Evolutionary conservation across 2,329 filamentous ascomycete genomes (phyloP), one percentile per base, ranked within the genome.

Genomic region (Fusarium sp.): DNA sequence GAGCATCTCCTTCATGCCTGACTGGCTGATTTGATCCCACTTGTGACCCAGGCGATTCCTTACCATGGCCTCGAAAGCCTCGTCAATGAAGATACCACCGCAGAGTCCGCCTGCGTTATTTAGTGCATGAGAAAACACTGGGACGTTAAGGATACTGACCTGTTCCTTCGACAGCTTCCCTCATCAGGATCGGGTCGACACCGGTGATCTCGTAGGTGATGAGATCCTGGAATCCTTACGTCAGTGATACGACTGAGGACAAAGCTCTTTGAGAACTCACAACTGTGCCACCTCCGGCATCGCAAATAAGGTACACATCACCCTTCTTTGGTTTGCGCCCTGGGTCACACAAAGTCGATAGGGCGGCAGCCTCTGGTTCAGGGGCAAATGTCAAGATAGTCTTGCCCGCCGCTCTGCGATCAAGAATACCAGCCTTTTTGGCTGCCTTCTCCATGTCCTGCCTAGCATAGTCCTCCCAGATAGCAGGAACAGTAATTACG

Each of bases 211-310:
- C 30, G 17, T 68, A 70, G 25, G 27, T 70, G 7, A 68, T 70
- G 6, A 70, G 25, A 32, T 70, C 68, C 68, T 70, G 11, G 2
- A 27, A 11, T 30, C 7, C 10, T 9, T 64, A 20, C 60, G 54
- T 10, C 27, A 50, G 3, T 20, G 11, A 30, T 4, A 12, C 7
- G 15, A 3, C 6, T 3, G 2, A 7, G 4, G 17, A 4, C 25
- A 11, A 14, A 30, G 4, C 7, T 12, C 11, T 10, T 22, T 32
- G 50, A 10, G 22, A 64, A 60, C 37, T 52, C 43, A 68, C 65
- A 4, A 68, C 68, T 33, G 68, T 70, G 15, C 68, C 65, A 15
- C 68, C 68, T 33, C 68, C 68, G 3, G 61, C 68, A 54, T 70
- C 68, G 10, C 68, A 70, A 7, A 70, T 59, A 9, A 70, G 22